Percentiles rank a stretch among this genome's conserved stretches.
These are phyloP conservation scores for Trichothecium sympodiale DNA, from an alignment of 2,329 filamentous ascomycete genomes.

Conservation along the genomic window DNA sequence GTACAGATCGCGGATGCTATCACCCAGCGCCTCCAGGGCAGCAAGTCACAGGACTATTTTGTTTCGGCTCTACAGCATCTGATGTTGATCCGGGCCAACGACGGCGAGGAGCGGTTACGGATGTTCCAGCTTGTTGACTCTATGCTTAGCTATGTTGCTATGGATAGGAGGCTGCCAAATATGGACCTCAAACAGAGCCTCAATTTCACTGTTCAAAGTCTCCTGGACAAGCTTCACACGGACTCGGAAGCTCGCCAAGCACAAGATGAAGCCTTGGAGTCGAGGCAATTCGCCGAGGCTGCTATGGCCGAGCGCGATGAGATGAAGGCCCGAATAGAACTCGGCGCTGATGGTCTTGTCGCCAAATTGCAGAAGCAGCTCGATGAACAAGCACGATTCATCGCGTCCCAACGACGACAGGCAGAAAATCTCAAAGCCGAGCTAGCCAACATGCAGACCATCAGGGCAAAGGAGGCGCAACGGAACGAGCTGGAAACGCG, in stretches of 20 bases:
- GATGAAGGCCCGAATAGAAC: constrained; percentile 75
- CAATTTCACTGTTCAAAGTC: constrained; percentile 91
- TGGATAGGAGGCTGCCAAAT: constrained; percentile 90
- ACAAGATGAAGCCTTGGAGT: constrained; percentile 82
- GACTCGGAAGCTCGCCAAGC: constrained; percentile 90
- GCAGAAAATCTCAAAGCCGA: constrained; percentile 84
- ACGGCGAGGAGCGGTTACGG: constrained; percentile 79
- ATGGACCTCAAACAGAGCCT: constrained; percentile 97
- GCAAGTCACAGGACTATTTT: constrained; percentile 88
- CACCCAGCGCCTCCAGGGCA: constrained; percentile 70
- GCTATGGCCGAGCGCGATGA: constrained; percentile 95
- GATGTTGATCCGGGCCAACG: constrained; percentile 81
- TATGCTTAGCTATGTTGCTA: constrained; percentile 98
- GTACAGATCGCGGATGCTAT: constrained; percentile 92
- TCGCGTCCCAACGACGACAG: constrained; percentile 78
- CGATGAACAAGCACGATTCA: constrained; percentile 85
- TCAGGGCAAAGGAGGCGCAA: constrained; percentile 84
- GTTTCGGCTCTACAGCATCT: constrained; percentile 91
- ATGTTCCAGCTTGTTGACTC: constrained; percentile 98
- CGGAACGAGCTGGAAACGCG: constrained; percentile 91
- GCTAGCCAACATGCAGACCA: constrained; percentile 71
- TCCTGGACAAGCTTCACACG: constrained; percentile 91
- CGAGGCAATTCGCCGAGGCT: constrained; percentile 85
- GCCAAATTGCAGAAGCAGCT: constrained; percentile 86
- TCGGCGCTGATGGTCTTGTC: constrained; percentile 88